Base-by-base conservation (phyloP, 2,329 filamentous ascomycete species). In the Balansia obtecta region DNA sequence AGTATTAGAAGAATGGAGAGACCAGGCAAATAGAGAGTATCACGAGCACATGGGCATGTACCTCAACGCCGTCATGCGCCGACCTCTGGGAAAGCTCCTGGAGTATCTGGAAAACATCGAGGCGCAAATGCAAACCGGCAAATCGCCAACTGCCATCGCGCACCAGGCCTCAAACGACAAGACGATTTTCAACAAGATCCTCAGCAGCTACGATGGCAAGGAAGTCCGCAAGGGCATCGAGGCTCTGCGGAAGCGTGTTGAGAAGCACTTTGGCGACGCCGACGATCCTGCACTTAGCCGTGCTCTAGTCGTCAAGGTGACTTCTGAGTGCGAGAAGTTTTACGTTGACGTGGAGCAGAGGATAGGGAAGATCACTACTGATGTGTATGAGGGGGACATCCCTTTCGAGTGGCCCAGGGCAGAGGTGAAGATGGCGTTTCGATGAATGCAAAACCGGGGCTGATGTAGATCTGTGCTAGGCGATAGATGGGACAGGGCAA, bases 231-330 rank as follows among this genome's bases (percentile, higher is more conserved):
- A 90, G 63, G 90, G 91, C n/a, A 85, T 95, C 57, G 88, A 95
- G 60, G 79, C 87, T 49, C 74, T 97, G 57, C 85, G 85, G 61
- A 95, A 95, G 71, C 80, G 91, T 46, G 87, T 97, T 1, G 91
- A 97, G 69, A 98, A 97, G 71, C 91, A 97, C 67, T 97, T 97
- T 73, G 88, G 88, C 42, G 88, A 95, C 57, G 86, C 83, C 5
- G 88, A 94, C 58, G 86, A 90, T 55, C 80, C 82, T 50, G 77
- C 71, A 20, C 71, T 85, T 49, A 85, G 80, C 58, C 71, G 72
- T 46, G 71, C 71, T 37, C 68, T 85, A 40, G 80, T 83, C 22
- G 66, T 66, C 47, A 75, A 76, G 62, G 78, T 84, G 38, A 65
- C 79, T 45, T 69, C 69, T 52, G 78, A 82, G 61, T 83, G 80